A percentile compares a stretch with the other conserved stretches of the same genome.
Conservation (phyloP, 2,329 filamentous ascomycete genomes). For the Fusarium sublunatum region DNA sequence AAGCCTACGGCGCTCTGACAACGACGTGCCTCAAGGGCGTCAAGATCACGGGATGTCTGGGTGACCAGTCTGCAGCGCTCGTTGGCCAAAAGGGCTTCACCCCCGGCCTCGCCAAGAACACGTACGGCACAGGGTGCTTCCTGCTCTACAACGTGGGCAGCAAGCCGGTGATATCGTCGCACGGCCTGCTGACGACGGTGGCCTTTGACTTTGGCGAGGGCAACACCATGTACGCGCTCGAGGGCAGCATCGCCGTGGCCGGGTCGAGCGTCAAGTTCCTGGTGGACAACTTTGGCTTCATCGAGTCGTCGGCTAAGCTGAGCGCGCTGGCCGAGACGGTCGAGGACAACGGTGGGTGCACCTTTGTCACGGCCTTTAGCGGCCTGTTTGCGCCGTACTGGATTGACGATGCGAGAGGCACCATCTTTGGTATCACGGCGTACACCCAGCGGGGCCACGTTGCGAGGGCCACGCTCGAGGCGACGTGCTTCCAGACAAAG, state of each 20-base stretch:
- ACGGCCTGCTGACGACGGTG: slow-evolving; percentile 81
- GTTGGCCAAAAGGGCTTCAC: slow-evolving; percentile 84
- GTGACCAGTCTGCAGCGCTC: slow-evolving; percentile 83
- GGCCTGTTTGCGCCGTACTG: slow-evolving; percentile 86
- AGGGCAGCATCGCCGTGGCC: slow-evolving; percentile 81
- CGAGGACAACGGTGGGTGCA: slow-evolving; percentile 77
- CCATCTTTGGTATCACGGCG: slow-evolving; percentile 81
- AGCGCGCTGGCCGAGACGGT: slow-evolving; percentile 61
- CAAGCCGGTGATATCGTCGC: slow-evolving; percentile 81
- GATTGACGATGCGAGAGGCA: slow-evolving; percentile 85
- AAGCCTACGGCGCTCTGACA: slow-evolving; percentile 74
- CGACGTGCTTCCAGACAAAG: slow-evolving; percentile 85
- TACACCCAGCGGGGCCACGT: slow-evolving; percentile 82
- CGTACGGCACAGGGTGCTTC: slow-evolving; percentile 88
- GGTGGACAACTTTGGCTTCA: slow-evolving; percentile 67
- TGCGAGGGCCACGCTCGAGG: slow-evolving; percentile 81
- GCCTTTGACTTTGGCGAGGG: slow-evolving; percentile 78
- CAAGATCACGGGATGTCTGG: slow-evolving; percentile 80
- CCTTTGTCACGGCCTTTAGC: slow-evolving; percentile 83
- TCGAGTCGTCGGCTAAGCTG: slow-evolving; percentile 60
- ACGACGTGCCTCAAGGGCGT: slow-evolving; percentile 72
- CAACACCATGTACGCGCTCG: slow-evolving; percentile 78
- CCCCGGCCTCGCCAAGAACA: slow-evolving; percentile 83
- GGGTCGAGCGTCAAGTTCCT: slow-evolving; percentile 80
- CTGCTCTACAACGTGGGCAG: slow-evolving; percentile 84